These are phyloP conservation scores for Cladosporium oxysporum DNA, from an alignment of 2,329 filamentous ascomycete genomes.

Conservation along the genomic window DNA sequence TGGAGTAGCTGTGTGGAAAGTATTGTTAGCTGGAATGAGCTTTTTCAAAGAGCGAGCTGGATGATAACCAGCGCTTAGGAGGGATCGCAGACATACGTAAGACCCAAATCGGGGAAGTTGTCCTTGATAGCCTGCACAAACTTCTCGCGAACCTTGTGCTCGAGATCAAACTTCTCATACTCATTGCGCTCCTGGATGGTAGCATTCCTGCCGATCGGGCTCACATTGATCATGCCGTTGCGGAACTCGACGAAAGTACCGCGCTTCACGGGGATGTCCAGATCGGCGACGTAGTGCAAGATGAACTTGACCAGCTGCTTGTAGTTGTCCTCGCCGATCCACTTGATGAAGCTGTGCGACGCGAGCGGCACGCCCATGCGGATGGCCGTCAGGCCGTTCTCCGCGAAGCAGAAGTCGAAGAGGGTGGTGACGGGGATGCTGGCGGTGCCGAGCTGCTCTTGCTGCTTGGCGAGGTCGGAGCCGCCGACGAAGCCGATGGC, in stretches of 20 bases:
- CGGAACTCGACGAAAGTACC: constrained; percentile 87
- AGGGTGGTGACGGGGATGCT: constrained; percentile 72
- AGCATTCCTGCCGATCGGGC: constrained; percentile 83
- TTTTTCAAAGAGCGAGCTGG: not conserved
- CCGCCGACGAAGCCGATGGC: constrained; percentile 92
- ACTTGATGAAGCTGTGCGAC: constrained; percentile 84
- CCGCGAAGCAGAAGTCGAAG: constrained; percentile 97
- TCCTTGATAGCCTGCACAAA: constrained; percentile 77
- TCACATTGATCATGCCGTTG: constrained; percentile 89
- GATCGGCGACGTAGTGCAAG: constrained; percentile 79
- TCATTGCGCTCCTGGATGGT: constrained; percentile 75
- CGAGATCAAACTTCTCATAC: constrained; percentile 78
- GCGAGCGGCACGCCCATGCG: constrained; percentile 75
- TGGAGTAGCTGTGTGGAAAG: constrained; percentile 68
- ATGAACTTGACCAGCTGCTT: constrained; percentile 75
- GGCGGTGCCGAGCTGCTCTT: constrained; percentile 83
- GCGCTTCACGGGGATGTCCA: constrained; percentile 79
- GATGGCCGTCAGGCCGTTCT: constrained; percentile 93
- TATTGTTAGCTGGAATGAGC: not conserved
- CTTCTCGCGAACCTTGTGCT: constrained; percentile 71
- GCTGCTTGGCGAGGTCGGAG: constrained; percentile 88
- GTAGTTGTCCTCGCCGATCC: constrained; percentile 84
- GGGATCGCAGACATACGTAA: constrained; percentile 66
- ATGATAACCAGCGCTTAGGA: not conserved
- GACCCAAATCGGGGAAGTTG: constrained; percentile 77